These are phyloP conservation scores for Cinchona pubescens DNA, from an alignment of 257 asterid genomes.

Conservation along the genomic window DNA sequence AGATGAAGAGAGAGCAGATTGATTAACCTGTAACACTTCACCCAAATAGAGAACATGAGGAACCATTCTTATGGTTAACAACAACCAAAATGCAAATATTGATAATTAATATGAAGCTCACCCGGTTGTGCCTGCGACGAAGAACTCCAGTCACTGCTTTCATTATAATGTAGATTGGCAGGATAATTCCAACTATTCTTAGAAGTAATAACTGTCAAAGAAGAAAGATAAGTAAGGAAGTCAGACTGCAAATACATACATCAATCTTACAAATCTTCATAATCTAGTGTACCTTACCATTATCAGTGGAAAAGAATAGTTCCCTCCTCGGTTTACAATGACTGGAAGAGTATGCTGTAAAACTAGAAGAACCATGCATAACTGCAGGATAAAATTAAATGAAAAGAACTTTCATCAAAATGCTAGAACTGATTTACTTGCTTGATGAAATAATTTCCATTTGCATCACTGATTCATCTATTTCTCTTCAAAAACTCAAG, in stretches of 20 bases:
- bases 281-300: constrained; percentile 49
- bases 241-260: not conserved
- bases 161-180: constrained; percentile 78
- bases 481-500: not conserved
- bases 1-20: constrained; percentile 28
- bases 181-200: constrained; percentile 60
- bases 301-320: constrained; percentile 62
- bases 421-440: not conserved
- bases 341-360: constrained; percentile 80
- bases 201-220: constrained; percentile 65
- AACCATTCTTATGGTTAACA: not conserved
- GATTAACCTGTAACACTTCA: constrained; percentile 38
- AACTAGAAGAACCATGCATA: constrained; percentile 77
- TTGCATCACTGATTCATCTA: not conserved
- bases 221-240: constrained; percentile 19
- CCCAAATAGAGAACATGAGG: constrained; percentile 7
- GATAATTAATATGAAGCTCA: constrained; percentile 12
- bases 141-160: constrained; percentile 65
- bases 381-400: constrained; percentile 41
- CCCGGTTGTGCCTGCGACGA: constrained; percentile 56
- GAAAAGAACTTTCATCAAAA: not conserved
- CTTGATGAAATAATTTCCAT: not conserved
- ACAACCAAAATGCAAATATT: not conserved
- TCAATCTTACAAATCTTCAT: not conserved
- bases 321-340: constrained; percentile 60